A percentile compares a stretch with the other conserved stretches of the same genome.
Evolutionary conservation across 2,329 filamentous ascomycete genomes (phyloP).

Genomic region (Periglandula ipomoeae): DNA sequence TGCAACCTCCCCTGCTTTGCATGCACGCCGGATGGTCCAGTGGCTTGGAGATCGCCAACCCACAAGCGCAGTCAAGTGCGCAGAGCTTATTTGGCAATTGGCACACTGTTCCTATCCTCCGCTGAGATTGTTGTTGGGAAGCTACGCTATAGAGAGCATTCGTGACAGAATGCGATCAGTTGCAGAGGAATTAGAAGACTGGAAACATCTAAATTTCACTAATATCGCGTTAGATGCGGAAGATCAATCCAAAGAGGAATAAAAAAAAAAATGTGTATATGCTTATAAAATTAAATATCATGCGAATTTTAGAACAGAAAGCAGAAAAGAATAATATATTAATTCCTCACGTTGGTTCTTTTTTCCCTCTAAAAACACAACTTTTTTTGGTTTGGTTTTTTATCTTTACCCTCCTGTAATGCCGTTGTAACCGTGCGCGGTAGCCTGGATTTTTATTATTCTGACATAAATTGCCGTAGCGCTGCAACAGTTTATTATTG

Average conservation of each 20-base stretch:
- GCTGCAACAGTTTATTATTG: neutral
- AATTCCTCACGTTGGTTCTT: too few relatives aligned
- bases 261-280: neutral
- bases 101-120: slow-evolving; percentile 94
- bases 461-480: too few relatives aligned
- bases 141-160: slow-evolving; percentile 93
- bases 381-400: too few relatives aligned
- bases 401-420: too few relatives aligned
- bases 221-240: neutral
- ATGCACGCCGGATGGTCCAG: slow-evolving; percentile 84
- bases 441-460: too few relatives aligned
- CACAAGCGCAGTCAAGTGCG: slow-evolving; percentile 84
- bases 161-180: slow-evolving; percentile 81
- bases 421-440: too few relatives aligned
- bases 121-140: slow-evolving; percentile 75
- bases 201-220: slow-evolving; percentile 75
- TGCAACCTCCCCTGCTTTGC: slow-evolving; percentile 71
- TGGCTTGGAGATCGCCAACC: slow-evolving; percentile 92
- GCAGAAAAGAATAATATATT: too few relatives aligned
- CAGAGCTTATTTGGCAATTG: slow-evolving; percentile 88
- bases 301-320: neutral
- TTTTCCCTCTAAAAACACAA: too few relatives aligned
- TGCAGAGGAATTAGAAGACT: slow-evolving; percentile 90
- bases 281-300: too few relatives aligned
- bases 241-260: neutral